These are phyloP conservation scores for Colletotrichum theobromicola DNA, from an alignment of 2,329 filamentous ascomycete genomes.

Conservation along the genomic window DNA sequence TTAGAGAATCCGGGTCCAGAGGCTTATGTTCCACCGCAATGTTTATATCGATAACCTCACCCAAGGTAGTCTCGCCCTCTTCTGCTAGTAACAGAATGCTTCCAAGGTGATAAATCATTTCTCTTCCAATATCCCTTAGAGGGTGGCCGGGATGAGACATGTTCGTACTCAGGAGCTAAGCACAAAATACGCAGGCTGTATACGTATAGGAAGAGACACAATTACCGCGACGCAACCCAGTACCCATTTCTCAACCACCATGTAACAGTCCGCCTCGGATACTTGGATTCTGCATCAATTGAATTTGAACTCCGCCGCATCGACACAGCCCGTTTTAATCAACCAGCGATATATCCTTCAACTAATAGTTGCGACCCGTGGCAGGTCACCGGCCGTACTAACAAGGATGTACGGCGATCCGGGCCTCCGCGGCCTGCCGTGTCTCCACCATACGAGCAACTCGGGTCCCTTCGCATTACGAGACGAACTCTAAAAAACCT, in stretches of 20 bases:
- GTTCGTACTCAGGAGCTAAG: background rate
- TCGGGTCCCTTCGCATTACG: background rate
- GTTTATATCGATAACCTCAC: background rate
- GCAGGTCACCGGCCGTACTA: background rate
- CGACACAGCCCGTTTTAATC: background rate
- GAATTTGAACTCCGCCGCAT: background rate
- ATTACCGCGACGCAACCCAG: no score
- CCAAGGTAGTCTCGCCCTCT: background rate
- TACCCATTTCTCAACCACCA: background rate
- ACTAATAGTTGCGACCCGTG: background rate
- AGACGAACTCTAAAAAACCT: background rate
- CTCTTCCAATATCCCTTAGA: background rate
- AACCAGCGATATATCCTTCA: background rate
- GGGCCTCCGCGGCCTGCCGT: constrained; percentile 7
- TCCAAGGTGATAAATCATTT: background rate
- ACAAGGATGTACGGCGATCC: background rate
- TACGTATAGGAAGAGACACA: background rate
- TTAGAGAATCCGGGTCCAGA: background rate
- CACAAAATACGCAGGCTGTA: background rate
- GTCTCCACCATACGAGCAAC: background rate
- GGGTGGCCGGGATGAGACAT: background rate
- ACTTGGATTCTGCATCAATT: background rate
- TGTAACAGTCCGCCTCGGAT: no score
- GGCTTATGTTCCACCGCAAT: background rate
- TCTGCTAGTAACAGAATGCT: background rate